Evolutionary conservation across 2,329 filamentous ascomycete genomes (phyloP), one percentile per base, ranked within the genome.

Genomic region (Epichloe gansuensis): DNA sequence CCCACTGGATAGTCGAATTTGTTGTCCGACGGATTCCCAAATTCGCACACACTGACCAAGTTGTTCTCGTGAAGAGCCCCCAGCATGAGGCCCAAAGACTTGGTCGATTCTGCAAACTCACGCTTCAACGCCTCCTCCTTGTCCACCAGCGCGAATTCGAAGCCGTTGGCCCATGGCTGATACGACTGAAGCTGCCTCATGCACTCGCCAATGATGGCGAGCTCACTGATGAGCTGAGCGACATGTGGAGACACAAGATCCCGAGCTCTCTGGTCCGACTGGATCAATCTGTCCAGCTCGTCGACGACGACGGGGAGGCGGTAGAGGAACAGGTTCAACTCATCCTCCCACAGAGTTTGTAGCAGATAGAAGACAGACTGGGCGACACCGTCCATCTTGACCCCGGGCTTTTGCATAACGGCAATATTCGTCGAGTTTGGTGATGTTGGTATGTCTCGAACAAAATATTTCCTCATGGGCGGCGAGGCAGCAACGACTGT

Each of bases 111-210:
- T 0, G 41, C 41, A 47, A 59, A 67, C 1, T 67, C 62, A 9
- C 55, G 53, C 38, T 65, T 56, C 25, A 71, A 60, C 0, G 46
- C 54, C 0, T 60, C 56, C 4, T 59, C 31, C 17, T 53, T 53
- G 0, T 67, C 55, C 1, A 55, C 55, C n/a, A 63, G 47, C 2
- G 59, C 55, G 8, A 49, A 11, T 6, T 72, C 66, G 45, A 73
- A 75, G 0, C 56, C 63, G 35, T 59, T 61, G 3, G 73, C 71
- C 74, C 75, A 77, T 0, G 75, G 74, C 45, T 73, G 70, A 54
- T 71, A 77, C 1, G 70, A 52, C 2, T 73, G 60, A 3, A 79
- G 56, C 52, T 78, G 73, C 5, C 62, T 61, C 7, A 69, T 31
- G 47, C 71, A 73, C 53, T 78, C 62, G 1, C 64, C 57, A 0